Conservation (phyloP, 1,284 basidiomycete genomes). For the Boletus semigastroideus region DNA sequence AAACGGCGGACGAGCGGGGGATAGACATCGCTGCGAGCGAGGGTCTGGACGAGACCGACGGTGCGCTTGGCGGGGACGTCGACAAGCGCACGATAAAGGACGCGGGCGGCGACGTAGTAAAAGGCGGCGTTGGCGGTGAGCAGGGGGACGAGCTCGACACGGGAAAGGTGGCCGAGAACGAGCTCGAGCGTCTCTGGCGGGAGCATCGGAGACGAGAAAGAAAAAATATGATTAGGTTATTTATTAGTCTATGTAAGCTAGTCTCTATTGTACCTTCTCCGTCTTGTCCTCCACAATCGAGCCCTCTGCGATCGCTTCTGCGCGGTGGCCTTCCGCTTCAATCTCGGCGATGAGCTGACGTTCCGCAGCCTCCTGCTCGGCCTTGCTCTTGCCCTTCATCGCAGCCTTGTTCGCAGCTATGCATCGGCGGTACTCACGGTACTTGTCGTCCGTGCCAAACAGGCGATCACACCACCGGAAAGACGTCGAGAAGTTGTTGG, state of each 20-base stretch:
- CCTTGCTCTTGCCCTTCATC: slow-evolving; percentile 51
- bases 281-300: slow-evolving; percentile 8
- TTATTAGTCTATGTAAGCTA: background rate
- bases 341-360: slow-evolving; percentile 58
- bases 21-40: slow-evolving; percentile 37
- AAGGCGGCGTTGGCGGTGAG: slow-evolving; percentile 39
- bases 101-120: slow-evolving; percentile 39
- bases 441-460: slow-evolving; percentile 86
- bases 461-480: slow-evolving; percentile 92
- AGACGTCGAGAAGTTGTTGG: slow-evolving; percentile 88
- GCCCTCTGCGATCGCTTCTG: slow-evolving; percentile 56
- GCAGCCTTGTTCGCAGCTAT: slow-evolving; percentile 54
- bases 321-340: slow-evolving; percentile 70
- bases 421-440: slow-evolving; percentile 71
- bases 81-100: slow-evolving; percentile 48
- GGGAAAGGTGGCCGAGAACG: slow-evolving; percentile 38
- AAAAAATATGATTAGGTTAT: background rate
- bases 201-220: slow-evolving; percentile 22
- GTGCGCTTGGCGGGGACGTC: slow-evolving; percentile 35
- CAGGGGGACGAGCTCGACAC: slow-evolving; percentile 25
- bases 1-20: slow-evolving; percentile 44
- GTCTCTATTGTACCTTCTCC: slow-evolving; percentile 30
- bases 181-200: slow-evolving; percentile 54
- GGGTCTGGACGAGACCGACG: slow-evolving; percentile 40
- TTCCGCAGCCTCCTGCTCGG: slow-evolving; percentile 57